These are phyloP conservation scores for Starmerella floris DNA, from an alignment of 805 yeast genomes.

Conservation along the genomic window DNA sequence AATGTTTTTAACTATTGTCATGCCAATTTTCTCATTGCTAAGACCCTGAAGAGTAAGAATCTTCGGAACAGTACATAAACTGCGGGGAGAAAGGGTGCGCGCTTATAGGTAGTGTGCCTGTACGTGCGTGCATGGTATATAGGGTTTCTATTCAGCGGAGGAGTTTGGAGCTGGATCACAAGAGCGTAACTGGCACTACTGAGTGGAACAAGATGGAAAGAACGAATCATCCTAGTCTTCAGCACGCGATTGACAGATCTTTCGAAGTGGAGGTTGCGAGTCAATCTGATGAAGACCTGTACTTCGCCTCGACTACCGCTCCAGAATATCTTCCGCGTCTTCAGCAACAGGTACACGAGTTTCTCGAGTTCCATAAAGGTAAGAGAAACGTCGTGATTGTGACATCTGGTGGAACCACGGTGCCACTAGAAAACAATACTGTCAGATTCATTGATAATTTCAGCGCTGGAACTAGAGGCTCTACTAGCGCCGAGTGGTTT, in stretches of 20 bases:
- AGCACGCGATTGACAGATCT: slow-evolving; percentile 63
- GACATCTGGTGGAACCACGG: slow-evolving; percentile 96
- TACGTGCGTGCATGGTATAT: too few species aligned
- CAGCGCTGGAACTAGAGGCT: slow-evolving; percentile 96
- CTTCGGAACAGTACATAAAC: too few species aligned
- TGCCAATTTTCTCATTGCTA: too few species aligned
- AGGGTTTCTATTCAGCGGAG: too few species aligned
- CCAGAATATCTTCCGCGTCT: slow-evolving; percentile 63
- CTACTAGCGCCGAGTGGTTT: slow-evolving; percentile 87
- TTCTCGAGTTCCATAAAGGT: slow-evolving; percentile 42
- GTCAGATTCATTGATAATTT: slow-evolving; percentile 94
- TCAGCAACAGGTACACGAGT: slow-evolving; percentile 42
- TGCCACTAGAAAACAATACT: slow-evolving; percentile 91
- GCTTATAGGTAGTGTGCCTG: too few species aligned
- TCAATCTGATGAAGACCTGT: slow-evolving; percentile 54
- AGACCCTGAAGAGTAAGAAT: too few species aligned
- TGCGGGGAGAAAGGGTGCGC: too few species aligned
- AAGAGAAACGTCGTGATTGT: slow-evolving; percentile 54
- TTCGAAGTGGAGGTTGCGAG: slow-evolving; percentile 60
- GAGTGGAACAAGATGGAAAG: background rate
- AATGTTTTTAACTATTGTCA: too few species aligned
- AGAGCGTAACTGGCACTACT: too few species aligned
- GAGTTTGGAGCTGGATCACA: too few species aligned
- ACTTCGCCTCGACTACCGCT: slow-evolving; percentile 57
- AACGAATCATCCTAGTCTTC: slow-evolving; percentile 8